Percentiles rank a stretch among this genome's conserved stretches.
phyloP scores from a whole-genome alignment of 257 asterid genomes.

The Ligustrum vulgare region DNA sequence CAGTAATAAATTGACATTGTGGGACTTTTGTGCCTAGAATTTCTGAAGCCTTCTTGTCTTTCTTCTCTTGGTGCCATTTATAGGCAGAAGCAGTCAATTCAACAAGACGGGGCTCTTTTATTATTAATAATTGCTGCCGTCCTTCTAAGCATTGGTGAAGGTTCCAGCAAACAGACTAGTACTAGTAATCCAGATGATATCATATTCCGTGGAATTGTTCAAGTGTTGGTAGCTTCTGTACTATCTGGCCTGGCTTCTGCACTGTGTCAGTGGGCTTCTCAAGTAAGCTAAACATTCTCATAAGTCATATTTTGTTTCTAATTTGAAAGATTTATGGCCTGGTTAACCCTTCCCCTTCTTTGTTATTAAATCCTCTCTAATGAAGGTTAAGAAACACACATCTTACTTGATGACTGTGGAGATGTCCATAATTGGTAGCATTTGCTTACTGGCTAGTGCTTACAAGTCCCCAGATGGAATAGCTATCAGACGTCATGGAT shows the following conservation, averaged over 20 bases:
- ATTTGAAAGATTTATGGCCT: conserved; percentile 10
- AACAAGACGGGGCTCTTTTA: conserved; percentile 93
- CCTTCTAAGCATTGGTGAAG: conserved; percentile 88
- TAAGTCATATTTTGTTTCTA: neutral
- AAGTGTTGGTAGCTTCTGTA: conserved; percentile 87
- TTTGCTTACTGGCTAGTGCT: conserved; percentile 84
- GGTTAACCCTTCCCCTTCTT: conserved; percentile 17
- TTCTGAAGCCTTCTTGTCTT: conserved; percentile 1
- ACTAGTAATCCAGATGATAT: conserved; percentile 65
- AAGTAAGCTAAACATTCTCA: conserved; percentile 49
- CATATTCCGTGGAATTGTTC: conserved; percentile 78
- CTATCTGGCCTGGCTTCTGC: conserved; percentile 98
- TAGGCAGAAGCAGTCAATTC: conserved; percentile 90
- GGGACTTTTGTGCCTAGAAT: conserved; percentile 7
- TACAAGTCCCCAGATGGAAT: conserved; percentile 90
- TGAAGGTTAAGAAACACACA: conserved; percentile 82
- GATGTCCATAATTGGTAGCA: conserved; percentile 93
- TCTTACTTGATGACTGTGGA: conserved; percentile 96
- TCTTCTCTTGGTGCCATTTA: conserved; percentile 16
- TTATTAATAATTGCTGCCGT: conserved; percentile 85
- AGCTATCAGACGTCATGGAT: conserved; percentile 70
- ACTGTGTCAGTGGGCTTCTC: conserved; percentile 98
- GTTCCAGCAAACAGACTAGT: conserved; percentile 73
- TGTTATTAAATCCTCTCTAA: conserved; percentile 7
- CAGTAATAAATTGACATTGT: neutral